A percentile compares a stretch with the other conserved stretches of the same genome.
phyloP scores from a whole-genome alignment of 306 rosid genomes.

The Quercus engelmannii region DNA sequence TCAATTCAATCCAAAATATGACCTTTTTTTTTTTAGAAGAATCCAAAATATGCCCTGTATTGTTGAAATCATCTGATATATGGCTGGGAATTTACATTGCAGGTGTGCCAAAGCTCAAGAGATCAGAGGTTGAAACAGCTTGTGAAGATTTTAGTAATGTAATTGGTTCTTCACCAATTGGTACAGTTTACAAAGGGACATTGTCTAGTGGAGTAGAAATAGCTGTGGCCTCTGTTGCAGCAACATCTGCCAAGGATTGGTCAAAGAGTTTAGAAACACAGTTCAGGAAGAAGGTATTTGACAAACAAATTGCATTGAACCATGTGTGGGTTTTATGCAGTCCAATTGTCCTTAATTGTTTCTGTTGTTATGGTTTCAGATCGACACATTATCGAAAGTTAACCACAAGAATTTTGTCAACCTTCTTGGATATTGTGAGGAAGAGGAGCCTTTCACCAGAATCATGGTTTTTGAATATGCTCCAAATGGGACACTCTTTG shows the following conservation, averaged over 20 bases:
- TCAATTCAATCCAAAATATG: background rate
- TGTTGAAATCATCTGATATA: slow-evolving; percentile 10
- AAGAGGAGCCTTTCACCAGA: slow-evolving; percentile 88
- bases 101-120: slow-evolving; percentile 93
- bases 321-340: slow-evolving; percentile 1
- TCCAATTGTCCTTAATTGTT: slow-evolving; percentile 23
- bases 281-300: slow-evolving; percentile 79
- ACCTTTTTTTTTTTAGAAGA: background rate
- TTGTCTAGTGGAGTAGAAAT: slow-evolving; percentile 94
- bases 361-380: slow-evolving; percentile 45
- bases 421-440: slow-evolving; percentile 83
- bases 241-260: slow-evolving; percentile 61
- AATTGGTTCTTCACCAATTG: slow-evolving; percentile 67
- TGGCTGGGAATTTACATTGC: slow-evolving; percentile 25
- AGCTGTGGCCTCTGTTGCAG: slow-evolving; percentile 67
- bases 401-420: slow-evolving; percentile 96
- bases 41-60: slow-evolving; percentile 4
- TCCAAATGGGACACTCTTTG: slow-evolving; percentile 89
- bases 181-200: slow-evolving; percentile 90
- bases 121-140: slow-evolving; percentile 84
- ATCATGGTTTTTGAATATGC: slow-evolving; percentile 96
- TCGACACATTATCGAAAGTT: slow-evolving; percentile 67
- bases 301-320: background rate
- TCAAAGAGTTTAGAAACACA: slow-evolving; percentile 57
- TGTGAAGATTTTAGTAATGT: slow-evolving; percentile 99